Evolutionary conservation across 331 rosid species (phyloP).

Genomic region (Rhamnella rubrinervis): DNA sequence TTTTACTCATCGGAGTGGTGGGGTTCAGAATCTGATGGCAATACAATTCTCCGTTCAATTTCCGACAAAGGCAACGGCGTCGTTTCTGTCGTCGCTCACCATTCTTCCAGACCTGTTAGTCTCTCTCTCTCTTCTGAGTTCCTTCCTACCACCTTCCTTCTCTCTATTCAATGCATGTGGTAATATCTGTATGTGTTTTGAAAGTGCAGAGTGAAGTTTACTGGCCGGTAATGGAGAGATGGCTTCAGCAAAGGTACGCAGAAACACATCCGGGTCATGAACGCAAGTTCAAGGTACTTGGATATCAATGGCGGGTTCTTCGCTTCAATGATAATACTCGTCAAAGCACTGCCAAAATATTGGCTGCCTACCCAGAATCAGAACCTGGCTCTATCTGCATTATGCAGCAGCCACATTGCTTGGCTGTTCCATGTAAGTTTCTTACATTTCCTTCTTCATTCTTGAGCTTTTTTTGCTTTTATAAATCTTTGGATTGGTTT

Average conservation of each 20-base stretch:
- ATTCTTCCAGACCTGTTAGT: constrained; percentile 77
- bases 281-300: constrained; percentile 52
- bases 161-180: not conserved
- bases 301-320: constrained; percentile 90
- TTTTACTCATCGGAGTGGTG: constrained; percentile 91
- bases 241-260: constrained; percentile 63
- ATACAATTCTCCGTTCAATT: constrained; percentile 58
- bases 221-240: constrained; percentile 61
- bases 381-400: constrained; percentile 52
- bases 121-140: not conserved
- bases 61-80: constrained; percentile 85
- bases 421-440: constrained; percentile 85
- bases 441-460: not conserved
- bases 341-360: constrained; percentile 77
- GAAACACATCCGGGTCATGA: constrained; percentile 42
- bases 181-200: not conserved
- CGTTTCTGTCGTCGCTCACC: constrained; percentile 69
- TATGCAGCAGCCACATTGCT: constrained; percentile 89
- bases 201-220: constrained; percentile 44
- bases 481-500: not conserved
- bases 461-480: not conserved
- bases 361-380: constrained; percentile 53
- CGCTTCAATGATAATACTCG: constrained; percentile 80
- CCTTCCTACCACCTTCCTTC: not conserved
- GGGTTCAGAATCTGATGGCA: constrained; percentile 54